phyloP scores from a whole-genome alignment of 2,329 filamentous ascomycete species.

The Cordyceps militaris region DNA sequence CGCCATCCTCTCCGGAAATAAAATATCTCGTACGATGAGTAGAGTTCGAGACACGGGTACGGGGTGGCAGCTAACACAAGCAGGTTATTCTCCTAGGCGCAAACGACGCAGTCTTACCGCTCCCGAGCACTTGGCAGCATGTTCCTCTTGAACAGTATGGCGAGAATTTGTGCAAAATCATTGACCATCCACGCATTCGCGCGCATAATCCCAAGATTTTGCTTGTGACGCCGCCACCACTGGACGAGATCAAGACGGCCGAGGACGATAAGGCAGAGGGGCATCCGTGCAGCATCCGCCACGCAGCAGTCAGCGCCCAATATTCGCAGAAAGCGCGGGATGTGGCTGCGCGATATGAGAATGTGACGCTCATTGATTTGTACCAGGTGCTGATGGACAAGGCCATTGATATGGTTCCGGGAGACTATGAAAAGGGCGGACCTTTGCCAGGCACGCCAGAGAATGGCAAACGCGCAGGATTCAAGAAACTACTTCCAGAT shows the following conservation, averaged over 20 bases:
- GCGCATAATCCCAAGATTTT: constrained; percentile 68
- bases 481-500: constrained; percentile 47
- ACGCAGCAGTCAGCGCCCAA: constrained; percentile 42
- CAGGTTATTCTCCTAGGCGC: constrained; percentile 79
- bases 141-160: constrained; percentile 71
- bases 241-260: constrained; percentile 66
- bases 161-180: constrained; percentile 63
- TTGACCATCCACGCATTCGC: constrained; percentile 61
- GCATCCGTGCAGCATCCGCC: constrained; percentile 35
- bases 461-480: constrained; percentile 42
- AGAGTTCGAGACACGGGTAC: not conserved
- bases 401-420: constrained; percentile 51
- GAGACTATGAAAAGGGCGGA: constrained; percentile 46
- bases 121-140: constrained; percentile 60
- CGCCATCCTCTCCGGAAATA: constrained; percentile 49
- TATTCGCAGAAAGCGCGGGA: constrained; percentile 55
- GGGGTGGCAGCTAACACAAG: constrained; percentile 16
- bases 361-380: constrained; percentile 67
- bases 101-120: constrained; percentile 73
- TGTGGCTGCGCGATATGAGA: constrained; percentile 62
- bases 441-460: constrained; percentile 43
- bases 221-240: constrained; percentile 73
- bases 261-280: constrained; percentile 41
- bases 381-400: constrained; percentile 71
- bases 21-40: constrained; percentile 52